Evolutionary conservation across 2,329 filamentous ascomycete species (phyloP).

Genomic region (Exophiala spinifera): DNA sequence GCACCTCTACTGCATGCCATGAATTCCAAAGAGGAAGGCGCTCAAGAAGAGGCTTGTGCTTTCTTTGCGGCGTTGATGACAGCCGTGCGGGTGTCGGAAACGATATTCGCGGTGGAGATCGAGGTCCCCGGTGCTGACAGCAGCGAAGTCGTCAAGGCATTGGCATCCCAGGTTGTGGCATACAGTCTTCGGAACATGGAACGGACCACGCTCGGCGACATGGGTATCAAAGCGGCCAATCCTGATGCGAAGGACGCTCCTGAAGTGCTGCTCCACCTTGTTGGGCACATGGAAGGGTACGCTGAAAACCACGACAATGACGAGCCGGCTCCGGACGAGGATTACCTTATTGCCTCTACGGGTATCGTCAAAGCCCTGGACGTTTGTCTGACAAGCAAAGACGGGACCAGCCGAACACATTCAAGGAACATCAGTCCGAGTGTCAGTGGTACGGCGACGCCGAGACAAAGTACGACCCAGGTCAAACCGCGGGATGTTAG

Average conservation of each 20-base stretch:
- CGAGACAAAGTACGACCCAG: slow-evolving; percentile 47
- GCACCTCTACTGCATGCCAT: slow-evolving; percentile 67
- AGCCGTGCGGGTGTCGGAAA: slow-evolving; percentile 76
- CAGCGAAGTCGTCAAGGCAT: slow-evolving; percentile 86
- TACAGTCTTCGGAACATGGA: slow-evolving; percentile 94
- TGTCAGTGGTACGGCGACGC: slow-evolving; percentile 54
- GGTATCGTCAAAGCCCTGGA: slow-evolving; percentile 92
- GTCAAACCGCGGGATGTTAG: slow-evolving; percentile 87
- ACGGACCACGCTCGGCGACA: slow-evolving; percentile 64
- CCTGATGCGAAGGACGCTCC: slow-evolving; percentile 61
- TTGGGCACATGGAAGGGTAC: slow-evolving; percentile 63
- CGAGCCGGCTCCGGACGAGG: slow-evolving; percentile 75
- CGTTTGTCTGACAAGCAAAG: slow-evolving; percentile 81
- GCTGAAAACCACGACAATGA: slow-evolving; percentile 56
- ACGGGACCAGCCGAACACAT: slow-evolving; percentile 44
- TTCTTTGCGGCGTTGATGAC: slow-evolving; percentile 89
- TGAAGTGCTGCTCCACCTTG: slow-evolving; percentile 80
- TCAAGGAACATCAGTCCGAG: slow-evolving; percentile 40
- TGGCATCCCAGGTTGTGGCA: slow-evolving; percentile 91
- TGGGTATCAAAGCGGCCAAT: slow-evolving; percentile 46
- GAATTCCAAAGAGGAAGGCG: slow-evolving; percentile 70
- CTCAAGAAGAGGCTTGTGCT: slow-evolving; percentile 89
- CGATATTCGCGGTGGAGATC: slow-evolving; percentile 85
- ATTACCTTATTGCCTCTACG: slow-evolving; percentile 93
- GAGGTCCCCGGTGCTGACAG: slow-evolving; percentile 77